Base-by-base conservation (phyloP, 495 filamentous ascomycete species). In the Margaritispora aquatica region DNA sequence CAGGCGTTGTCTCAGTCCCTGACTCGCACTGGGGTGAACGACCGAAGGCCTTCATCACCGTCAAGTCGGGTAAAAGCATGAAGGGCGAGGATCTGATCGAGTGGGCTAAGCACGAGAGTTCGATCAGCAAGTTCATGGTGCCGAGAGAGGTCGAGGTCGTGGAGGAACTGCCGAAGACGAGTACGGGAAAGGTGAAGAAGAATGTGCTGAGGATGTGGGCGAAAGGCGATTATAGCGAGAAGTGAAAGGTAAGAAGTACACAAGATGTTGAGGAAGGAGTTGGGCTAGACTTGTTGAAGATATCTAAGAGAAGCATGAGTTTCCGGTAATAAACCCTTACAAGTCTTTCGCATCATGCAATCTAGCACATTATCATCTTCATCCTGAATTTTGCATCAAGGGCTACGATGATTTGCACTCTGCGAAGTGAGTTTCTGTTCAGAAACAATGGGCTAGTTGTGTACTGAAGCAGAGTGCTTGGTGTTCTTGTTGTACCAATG, bases 141-240 rank as follows among this genome's bases (percentile, higher is more conserved):
- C 94, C 94, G 10, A 79, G 88, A 50, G 94, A 97, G 76, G 90
- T 97, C 0, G 91, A 96, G 73, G 77, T 98, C 54, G 84, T 98
- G 27, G 59, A 73, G 22, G 92, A 97, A 71, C 75, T 98, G 56
- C 94, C 94, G 13, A 97, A 98, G 81, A 98, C 95, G 24, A 92
- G 87, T 66, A 98, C 94, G 1, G 94, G 94, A 24, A 97, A 98
- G 78, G 75, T 98, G 54, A 86, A 89, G 80, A 98, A 98, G 81
- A 97, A 97, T 70, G 84, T 96, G 41, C 68, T 98, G 92, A 60
- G 88, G 90, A 67, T 93, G 90, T 68, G 65, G 63, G 65, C 65
- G 51, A 63, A 65, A 26, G 65, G 65, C 1, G 57, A 62, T 56
- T 65, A 63, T 59, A 57, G 53, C 19, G 57, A 68, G 62, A 65